phyloP scores from a whole-genome alignment of 306 rosid genomes.

The Vigna hirtella region DNA sequence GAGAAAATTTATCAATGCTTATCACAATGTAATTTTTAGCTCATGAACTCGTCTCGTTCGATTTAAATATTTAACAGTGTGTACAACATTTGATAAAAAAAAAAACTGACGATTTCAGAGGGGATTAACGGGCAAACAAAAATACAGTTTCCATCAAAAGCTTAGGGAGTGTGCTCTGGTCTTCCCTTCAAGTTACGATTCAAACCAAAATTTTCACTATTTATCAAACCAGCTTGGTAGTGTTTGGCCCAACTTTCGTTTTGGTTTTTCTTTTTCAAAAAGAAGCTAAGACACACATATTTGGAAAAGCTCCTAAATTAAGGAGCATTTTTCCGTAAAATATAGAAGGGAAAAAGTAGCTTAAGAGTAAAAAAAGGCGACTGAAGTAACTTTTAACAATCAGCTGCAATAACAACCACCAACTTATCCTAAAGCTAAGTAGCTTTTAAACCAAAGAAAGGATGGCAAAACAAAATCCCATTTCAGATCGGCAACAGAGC shows the following conservation, averaged over 20 bases:
- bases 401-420: neutral
- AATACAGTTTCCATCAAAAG: neutral
- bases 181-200: neutral
- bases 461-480: neutral
- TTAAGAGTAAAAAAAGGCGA: neutral
- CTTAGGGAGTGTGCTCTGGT: neutral
- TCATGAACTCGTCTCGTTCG: neutral
- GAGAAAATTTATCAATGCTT: neutral
- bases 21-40: constrained; percentile 6
- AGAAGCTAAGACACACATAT: neutral
- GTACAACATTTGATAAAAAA: neutral
- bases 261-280: neutral
- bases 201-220: neutral
- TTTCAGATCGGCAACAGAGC: neutral
- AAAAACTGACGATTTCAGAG: neutral
- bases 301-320: neutral
- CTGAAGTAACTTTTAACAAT: neutral
- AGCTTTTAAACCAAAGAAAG: neutral
- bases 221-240: neutral
- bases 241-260: neutral
- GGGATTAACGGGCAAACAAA: neutral
- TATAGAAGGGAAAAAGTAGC: neutral
- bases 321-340: neutral
- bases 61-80: neutral
- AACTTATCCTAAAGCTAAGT: neutral